Evolutionary conservation across 305 asterid genomes (phyloP), one percentile per base, ranked within the genome.

Genomic region (Fraxinus dipetala): DNA sequence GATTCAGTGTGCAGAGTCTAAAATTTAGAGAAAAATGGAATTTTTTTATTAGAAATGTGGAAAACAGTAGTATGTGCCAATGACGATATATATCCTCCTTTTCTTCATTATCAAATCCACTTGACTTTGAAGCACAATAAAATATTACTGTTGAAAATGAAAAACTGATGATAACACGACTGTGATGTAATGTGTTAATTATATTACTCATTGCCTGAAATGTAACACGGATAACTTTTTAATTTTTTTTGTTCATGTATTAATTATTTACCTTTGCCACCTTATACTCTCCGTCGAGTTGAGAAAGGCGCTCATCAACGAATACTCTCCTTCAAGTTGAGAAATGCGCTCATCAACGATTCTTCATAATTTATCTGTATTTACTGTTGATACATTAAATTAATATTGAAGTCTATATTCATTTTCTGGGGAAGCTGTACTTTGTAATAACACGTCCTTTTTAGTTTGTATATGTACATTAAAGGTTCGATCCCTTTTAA

Each of bases 401-500:
- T 84, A 14, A 16, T 77, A 32, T 59, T 59, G 69, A 18, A 18
- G 6, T 13, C 74, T 30, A 31, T 9, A 16, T 30, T 22, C 74
- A 22, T 70, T 40, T 70, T 35, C 14, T 45, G 59, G 83, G 30
- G 24, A 26, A 35, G 34, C 78, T 14, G 22, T 81, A 24, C 79
- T n/a, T 31, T 72, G 67, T 38, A 28, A 72, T 34, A 36, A 36
- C 48, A 20, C 2, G 18, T 38, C 74, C 36, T 36, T 13, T 51
- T 80, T 18, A 45, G 20, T 38, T 32, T 72, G 77, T 32, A 32
- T 26, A 3, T 80, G 83, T 80, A 78, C 56, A 69, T 78, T 61
- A 76, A 78, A 79, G 78, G 75, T 81, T 74, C 45, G 9, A 18
- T 13, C 34, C n/a, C 81, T 81, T 35, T 75, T 56, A 76, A 13